Conservation (phyloP, 495 filamentous ascomycete genomes). For the Eremomyces bilateralis region DNA sequence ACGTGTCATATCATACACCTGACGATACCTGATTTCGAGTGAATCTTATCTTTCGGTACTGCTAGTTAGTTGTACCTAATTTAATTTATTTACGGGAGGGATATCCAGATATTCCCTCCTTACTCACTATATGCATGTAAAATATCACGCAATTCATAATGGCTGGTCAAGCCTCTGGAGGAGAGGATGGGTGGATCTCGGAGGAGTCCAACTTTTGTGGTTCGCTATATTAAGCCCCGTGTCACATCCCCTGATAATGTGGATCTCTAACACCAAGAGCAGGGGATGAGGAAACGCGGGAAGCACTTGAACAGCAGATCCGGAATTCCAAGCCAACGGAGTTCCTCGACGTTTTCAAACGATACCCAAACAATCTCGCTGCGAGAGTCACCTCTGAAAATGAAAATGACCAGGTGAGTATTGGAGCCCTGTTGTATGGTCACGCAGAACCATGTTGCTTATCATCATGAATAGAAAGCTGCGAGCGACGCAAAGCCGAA, state of each 20-base stretch:
- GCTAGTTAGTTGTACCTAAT: too few relatives aligned
- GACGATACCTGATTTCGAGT: too few relatives aligned
- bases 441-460: background rate
- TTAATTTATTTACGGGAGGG: too few relatives aligned
- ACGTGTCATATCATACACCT: too few relatives aligned
- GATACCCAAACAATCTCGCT: background rate
- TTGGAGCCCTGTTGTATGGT: too few relatives aligned
- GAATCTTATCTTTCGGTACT: too few relatives aligned
- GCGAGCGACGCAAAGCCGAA: conserved; percentile 11
- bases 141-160: too few relatives aligned
- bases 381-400: too few relatives aligned
- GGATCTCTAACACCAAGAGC: background rate
- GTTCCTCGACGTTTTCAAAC: background rate
- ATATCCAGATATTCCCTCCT: too few relatives aligned
- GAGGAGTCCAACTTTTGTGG: conserved; percentile 21
- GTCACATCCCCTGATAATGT: background rate
- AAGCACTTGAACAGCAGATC: background rate
- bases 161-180: too few relatives aligned
- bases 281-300: background rate
- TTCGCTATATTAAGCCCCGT: conserved; percentile 2
- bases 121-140: too few relatives aligned
- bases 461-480: conserved; percentile 1
- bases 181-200: conserved; percentile 16
- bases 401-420: background rate
- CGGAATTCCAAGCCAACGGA: background rate